Evolutionary conservation across 2,329 filamentous ascomycete genomes (phyloP).

Genomic region (Arthrinium phaeospermum): DNA sequence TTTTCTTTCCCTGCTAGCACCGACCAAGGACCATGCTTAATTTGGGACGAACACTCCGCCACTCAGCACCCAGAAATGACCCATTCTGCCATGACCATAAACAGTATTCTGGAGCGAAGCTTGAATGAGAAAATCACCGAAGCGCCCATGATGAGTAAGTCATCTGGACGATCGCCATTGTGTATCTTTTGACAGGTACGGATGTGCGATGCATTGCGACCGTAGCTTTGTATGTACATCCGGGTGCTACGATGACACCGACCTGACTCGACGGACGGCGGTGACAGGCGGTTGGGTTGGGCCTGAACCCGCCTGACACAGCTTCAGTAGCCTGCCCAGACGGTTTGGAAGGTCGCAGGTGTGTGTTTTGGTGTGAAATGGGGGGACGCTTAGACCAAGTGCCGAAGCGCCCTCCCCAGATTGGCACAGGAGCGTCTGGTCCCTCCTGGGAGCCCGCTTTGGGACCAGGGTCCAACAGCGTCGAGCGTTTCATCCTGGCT

Average conservation of each 20-base stretch:
- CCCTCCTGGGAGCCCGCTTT: neutral
- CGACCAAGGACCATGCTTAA: neutral
- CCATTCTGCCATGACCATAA: neutral
- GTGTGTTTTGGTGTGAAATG: neutral
- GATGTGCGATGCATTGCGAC: neutral
- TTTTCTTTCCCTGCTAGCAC: neutral
- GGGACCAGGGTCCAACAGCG: neutral
- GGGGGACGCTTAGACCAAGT: neutral
- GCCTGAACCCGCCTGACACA: constrained; percentile 11
- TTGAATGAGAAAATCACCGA: neutral
- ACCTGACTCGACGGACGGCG: neutral
- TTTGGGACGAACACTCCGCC: neutral
- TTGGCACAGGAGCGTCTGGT: constrained; percentile 4
- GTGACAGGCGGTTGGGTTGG: neutral
- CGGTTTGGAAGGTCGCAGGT: neutral
- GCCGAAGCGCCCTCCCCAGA: neutral
- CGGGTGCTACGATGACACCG: neutral
- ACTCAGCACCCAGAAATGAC: neutral
- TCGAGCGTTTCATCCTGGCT: neutral
- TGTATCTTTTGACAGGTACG: neutral
- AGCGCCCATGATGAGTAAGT: no score
- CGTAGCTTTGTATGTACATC: neutral
- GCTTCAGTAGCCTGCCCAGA: neutral
- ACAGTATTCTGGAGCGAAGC: neutral
- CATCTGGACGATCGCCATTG: neutral